A percentile compares a stretch with the other conserved stretches of the same genome.
Evolutionary conservation across 2,329 filamentous ascomycete genomes (phyloP).

Genomic region (Biscogniauxia mediterranea): DNA sequence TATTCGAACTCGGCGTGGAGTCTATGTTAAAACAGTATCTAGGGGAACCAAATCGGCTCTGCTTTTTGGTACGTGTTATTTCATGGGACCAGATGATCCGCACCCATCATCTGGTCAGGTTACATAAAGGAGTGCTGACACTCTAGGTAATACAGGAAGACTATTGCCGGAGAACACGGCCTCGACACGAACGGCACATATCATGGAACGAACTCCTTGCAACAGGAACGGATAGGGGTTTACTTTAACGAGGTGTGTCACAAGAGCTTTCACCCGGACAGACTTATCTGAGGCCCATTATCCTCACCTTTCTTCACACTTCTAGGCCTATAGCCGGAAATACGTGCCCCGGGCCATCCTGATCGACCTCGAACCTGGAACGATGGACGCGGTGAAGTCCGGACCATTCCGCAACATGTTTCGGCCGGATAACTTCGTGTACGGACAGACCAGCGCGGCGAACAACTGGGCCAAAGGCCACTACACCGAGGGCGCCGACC

Average conservation of each 20-base stretch:
- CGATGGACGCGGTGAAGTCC: conserved; percentile 98
- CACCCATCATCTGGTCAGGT: conserved; percentile 4
- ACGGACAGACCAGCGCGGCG: conserved; percentile 98
- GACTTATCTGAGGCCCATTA: neutral
- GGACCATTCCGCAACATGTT: conserved; percentile 98
- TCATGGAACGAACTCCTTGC: conserved; percentile 96
- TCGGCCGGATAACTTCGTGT: conserved; percentile 99
- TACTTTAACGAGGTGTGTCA: conserved; percentile 78
- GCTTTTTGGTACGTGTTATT: conserved; percentile 81
- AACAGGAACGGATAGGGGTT: conserved; percentile 99
- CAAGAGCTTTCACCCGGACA: neutral
- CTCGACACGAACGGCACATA: conserved; percentile 98
- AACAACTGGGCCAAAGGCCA: conserved; percentile 99
- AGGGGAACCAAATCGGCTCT: conserved; percentile 99
- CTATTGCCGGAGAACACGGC: conserved; percentile 87
- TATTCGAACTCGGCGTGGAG: conserved; percentile 12
- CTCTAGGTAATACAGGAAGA: conserved; percentile 56
- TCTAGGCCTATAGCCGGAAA: conserved; percentile 91
- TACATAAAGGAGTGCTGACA: conserved; percentile 36
- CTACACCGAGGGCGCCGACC: conserved; percentile 99
- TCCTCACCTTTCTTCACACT: conserved; percentile 8
- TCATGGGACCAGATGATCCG: neutral
- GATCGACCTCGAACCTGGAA: conserved; percentile 98
- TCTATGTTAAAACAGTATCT: conserved; percentile 32
- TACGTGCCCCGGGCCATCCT: conserved; percentile 99